Evolutionary conservation across 495 filamentous ascomycete species (phyloP).

Genomic region (Podospora appendiculata): DNA sequence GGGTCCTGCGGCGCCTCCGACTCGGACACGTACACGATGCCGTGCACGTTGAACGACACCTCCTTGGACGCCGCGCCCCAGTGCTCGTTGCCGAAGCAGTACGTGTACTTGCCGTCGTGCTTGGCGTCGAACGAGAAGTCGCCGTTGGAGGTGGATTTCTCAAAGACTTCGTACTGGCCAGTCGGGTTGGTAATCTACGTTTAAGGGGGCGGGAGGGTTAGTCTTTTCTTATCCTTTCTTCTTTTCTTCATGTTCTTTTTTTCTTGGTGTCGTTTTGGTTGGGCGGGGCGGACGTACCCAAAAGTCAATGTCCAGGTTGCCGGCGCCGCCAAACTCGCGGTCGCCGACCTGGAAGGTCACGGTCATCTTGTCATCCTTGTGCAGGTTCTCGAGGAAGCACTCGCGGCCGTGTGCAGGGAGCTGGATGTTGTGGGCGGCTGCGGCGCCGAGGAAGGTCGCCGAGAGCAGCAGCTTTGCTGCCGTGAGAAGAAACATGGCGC

Average conservation of each 20-base stretch:
- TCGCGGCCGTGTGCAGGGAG: slow-evolving; percentile 83
- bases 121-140: slow-evolving; percentile 87
- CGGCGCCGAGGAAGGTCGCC: slow-evolving; percentile 51
- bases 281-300: slow-evolving; percentile 55
- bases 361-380: slow-evolving; percentile 94
- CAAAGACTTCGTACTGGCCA: slow-evolving; percentile 63
- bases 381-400: slow-evolving; percentile 93
- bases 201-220: no score
- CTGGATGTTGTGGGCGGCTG: slow-evolving; percentile 87
- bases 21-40: slow-evolving; percentile 95
- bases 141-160: slow-evolving; percentile 74
- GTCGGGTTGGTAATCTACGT: slow-evolving; percentile 75
- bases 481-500: slow-evolving; percentile 24
- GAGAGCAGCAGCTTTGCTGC: slow-evolving; percentile 55
- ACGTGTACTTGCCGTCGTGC: slow-evolving; percentile 79
- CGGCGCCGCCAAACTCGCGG: slow-evolving; percentile 87
- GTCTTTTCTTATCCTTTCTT: no score
- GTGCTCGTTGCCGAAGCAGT: slow-evolving; percentile 99
- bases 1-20: slow-evolving; percentile 77
- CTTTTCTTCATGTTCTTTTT: no score
- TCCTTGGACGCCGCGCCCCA: slow-evolving; percentile 91
- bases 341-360: slow-evolving; percentile 98
- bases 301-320: slow-evolving; percentile 94
- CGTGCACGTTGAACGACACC: slow-evolving; percentile 97
- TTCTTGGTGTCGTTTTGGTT: no score